Base-by-base conservation (phyloP, 2,329 filamentous ascomycete genomes). In the Colletotrichum melonis region DNA sequence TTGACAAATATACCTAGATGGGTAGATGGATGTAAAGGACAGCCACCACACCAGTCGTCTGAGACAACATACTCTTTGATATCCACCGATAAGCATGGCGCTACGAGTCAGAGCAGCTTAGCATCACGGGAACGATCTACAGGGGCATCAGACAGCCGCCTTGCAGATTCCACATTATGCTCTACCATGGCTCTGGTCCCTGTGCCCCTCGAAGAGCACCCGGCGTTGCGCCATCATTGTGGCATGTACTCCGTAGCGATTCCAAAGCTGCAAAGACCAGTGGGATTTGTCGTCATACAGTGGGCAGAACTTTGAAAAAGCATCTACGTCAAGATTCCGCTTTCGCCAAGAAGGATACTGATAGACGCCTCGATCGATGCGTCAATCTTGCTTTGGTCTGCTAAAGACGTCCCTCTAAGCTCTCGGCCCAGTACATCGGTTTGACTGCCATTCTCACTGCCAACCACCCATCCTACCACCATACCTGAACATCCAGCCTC, bases 41-140 rank as follows among this genome's bases (percentile, higher is more conserved):
- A 46, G 32, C 54, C 46, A 55, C 59, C 46, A 32, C n/a, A 59
- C 30, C 19, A 54, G 32, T 63, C 58, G 58, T 60, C 42, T 46
- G 26, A 69, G 69, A 73, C 66, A 64, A 14, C 24, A 69, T 38
- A 38, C 52, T 58, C 35, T 46, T 42, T 69, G n/a, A 42, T 38
- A 46, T 19, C 42, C 46, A 58, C 42, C 30, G 46, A 52, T 38
- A 28, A 46, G 65, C 59, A 69, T 19, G 24, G 26, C 42, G 55
- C 59, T 55, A 49, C n/a, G 22, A 35, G 54, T 32, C 59, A 46
- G 69, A 58, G 59, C 66, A 54, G 42, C 59, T 30, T 64, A 64
- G 66, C 59, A 55, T 64, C 59, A 59, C 42, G 66, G 65, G 59
- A 64, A 42, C 66, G 66, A 73, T 73, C 59, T 64, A 49, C 67